phyloP scores from a whole-genome alignment of 2,329 filamentous ascomycete species.

The Salinomyces thailandicus region DNA sequence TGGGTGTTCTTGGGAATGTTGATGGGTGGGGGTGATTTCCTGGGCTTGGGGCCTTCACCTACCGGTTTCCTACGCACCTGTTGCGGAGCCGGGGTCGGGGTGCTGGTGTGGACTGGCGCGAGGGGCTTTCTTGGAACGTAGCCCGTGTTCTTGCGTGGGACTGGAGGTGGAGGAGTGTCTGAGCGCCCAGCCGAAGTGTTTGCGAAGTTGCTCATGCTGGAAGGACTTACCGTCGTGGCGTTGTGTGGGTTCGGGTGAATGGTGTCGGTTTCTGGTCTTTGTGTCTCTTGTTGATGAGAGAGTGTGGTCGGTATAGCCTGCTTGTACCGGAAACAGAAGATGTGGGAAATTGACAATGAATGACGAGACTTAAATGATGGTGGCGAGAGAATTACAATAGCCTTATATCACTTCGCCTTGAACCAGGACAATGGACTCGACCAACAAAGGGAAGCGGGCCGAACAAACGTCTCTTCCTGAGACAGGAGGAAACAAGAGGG shows the following conservation, averaged over 20 bases:
- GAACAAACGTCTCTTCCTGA: background rate
- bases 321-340: constrained; percentile 5
- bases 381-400: constrained; percentile 1
- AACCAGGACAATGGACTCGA: background rate
- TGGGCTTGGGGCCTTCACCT: too few species aligned
- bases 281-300: background rate
- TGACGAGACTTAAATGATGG: background rate
- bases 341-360: background rate
- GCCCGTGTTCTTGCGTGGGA: too few species aligned
- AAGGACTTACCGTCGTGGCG: background rate
- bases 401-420: constrained; percentile 1
- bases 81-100: too few species aligned
- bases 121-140: too few species aligned
- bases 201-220: constrained; percentile 2
- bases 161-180: too few species aligned
- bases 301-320: constrained; percentile 5
- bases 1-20: too few species aligned
- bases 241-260: background rate
- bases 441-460: background rate
- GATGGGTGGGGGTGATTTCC: too few species aligned
- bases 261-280: background rate
- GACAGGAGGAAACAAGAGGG: background rate
- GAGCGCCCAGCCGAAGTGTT: background rate
- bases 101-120: too few species aligned
- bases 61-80: too few species aligned